Evolutionary conservation across 1,284 basidiomycete species (phyloP), one percentile per base, ranked within the genome.

Genomic region (Chondrostereum purpureum): DNA sequence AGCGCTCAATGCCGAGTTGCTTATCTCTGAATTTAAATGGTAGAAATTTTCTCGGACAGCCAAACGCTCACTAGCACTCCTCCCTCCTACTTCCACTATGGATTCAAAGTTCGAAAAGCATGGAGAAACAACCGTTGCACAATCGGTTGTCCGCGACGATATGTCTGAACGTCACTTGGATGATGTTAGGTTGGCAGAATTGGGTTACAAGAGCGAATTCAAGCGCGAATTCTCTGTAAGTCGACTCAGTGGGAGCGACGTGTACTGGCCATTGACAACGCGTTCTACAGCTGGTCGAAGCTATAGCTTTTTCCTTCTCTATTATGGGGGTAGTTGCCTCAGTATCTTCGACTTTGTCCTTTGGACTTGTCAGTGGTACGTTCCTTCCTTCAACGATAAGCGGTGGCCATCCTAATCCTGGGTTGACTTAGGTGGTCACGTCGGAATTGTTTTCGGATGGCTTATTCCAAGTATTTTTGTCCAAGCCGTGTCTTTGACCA

Each of bases 391-490:
- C 20, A 16, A 5, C 14, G 8, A 12, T 12, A 20, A 37, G 10
- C 6, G 39, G 2, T 14, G 36, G 17, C n/a, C n/a, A n/a, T n/a
- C n/a, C 23, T 22, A 18, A 49, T 43, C 6, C 44, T 39, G 46
- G 42, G 16, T 35, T 34, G 45, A 19, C 33, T 14, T 5, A 75
- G 83, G 83, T 44, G 83, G 84, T 4, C 83, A 87, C 58, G 78
- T 84, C 19, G 83, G 84, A 16, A 79, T 88, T 72, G 74, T 86
- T 5, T 88, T 81, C 65, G 85, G 85, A 17, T 88, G 84, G 85
- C 61, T 85, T 16, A 80, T 88, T 48, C 85, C 84, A 3, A 75
- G 69, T 50, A 65, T 83, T 42, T 85, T 87, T 51, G 83, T 88
- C 31, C 68, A 79, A 63, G 67, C 72, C 4, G 68, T 86, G 14